phyloP scores from a whole-genome alignment of 2,329 filamentous ascomycete genomes.

The Coniochaeta sp. region DNA sequence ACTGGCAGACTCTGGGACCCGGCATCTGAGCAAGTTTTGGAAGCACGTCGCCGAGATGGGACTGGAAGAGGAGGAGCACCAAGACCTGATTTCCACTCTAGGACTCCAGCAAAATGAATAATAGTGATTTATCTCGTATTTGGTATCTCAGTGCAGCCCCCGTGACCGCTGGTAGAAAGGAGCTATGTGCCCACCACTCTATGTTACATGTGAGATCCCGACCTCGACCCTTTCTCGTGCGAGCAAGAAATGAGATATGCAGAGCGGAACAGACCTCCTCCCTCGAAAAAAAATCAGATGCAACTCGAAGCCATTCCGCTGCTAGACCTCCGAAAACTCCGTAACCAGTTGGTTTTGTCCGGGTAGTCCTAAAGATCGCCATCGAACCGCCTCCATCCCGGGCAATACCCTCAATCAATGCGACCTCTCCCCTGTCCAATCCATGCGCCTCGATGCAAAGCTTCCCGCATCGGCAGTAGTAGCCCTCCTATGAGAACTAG shows the following conservation, averaged over 20 bases:
- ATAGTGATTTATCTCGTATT: background rate
- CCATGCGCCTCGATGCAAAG: too few species aligned
- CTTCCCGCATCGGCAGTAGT: too few species aligned
- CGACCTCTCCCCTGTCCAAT: too few species aligned
- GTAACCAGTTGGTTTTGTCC: background rate
- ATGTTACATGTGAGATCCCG: slow-evolving; percentile 1
- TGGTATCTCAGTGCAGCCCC: background rate
- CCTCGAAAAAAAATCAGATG: slow-evolving; percentile 1
- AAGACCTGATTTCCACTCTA: slow-evolving; percentile 43
- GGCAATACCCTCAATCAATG: too few species aligned
- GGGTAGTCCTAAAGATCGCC: background rate
- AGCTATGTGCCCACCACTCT: background rate
- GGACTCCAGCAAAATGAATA: slow-evolving; percentile 27
- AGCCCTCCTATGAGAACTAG: slow-evolving; percentile 20
- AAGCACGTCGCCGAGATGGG: slow-evolving; percentile 63
- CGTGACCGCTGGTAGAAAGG: background rate
- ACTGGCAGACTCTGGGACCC: slow-evolving; percentile 76
- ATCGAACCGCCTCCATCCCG: background rate
- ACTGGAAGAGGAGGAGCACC: slow-evolving; percentile 50
- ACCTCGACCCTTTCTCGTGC: background rate
- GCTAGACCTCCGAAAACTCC: background rate
- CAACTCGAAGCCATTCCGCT: background rate
- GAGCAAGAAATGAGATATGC: background rate
- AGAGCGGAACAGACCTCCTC: background rate
- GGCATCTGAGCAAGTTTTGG: slow-evolving; percentile 83